Percentiles rank a stretch among this genome's conserved stretches.
Conservation (phyloP, 176 grass and related monocot genomes). For the Eremochloa ophiuroides region DNA sequence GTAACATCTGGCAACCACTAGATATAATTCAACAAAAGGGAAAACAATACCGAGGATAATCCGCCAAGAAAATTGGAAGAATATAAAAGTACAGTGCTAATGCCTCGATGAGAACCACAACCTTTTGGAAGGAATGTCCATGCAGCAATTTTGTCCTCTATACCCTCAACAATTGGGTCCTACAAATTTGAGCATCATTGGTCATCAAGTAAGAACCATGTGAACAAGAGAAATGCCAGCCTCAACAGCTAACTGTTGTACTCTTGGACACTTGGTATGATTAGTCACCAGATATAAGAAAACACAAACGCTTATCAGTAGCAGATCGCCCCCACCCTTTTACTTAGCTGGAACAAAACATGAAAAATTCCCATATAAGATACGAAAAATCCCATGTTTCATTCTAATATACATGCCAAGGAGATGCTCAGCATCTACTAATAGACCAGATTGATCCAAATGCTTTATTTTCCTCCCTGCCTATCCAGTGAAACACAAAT, state of each 20-base stretch:
- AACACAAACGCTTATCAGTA: too few relatives aligned
- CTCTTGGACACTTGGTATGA: neutral
- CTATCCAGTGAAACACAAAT: neutral
- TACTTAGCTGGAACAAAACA: too few relatives aligned
- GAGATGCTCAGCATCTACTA: neutral
- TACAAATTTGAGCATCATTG: too few relatives aligned
- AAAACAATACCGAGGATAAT: neutral
- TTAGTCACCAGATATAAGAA: too few relatives aligned
- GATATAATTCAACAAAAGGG: neutral
- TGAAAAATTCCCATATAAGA: too few relatives aligned
- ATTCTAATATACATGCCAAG: neutral
- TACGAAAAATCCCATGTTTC: too few relatives aligned
- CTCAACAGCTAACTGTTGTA: neutral
- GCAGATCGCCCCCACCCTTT: too few relatives aligned
- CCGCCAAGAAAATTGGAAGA: neutral
- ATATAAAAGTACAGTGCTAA: neutral
- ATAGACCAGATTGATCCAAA: neutral
- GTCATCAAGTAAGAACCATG: conserved; percentile 31
- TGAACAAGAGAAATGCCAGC: neutral
- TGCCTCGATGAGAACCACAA: conserved; percentile 25
- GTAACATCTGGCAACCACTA: neutral
- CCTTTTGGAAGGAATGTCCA: conserved; percentile 99
- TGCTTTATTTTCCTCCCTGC: neutral
- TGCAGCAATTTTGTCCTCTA: conserved; percentile 97
- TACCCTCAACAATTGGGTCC: conserved; percentile 80